Percentiles rank a stretch among this genome's conserved stretches.
Conservation (phyloP, 129 eudicot species). For the Pittosporum tobira region DNA sequence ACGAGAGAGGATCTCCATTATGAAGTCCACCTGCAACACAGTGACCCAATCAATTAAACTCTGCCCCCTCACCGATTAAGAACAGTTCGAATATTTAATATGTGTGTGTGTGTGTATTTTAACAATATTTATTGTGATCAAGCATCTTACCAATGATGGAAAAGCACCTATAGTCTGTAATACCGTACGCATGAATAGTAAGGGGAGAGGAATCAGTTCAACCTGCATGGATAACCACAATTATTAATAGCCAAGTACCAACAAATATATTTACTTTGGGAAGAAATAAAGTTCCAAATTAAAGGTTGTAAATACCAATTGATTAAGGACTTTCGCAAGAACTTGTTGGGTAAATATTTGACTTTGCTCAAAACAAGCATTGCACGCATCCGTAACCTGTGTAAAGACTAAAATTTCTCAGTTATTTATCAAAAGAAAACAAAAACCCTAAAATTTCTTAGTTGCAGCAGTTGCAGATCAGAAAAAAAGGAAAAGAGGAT, state of each 20-base stretch:
- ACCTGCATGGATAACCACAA: slow-evolving; percentile 45
- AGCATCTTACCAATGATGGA: slow-evolving; percentile 69
- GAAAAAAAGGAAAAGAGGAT: background rate
- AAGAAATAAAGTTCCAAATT: background rate
- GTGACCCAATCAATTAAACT: slow-evolving; percentile 12
- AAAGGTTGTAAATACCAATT: slow-evolving; percentile 53
- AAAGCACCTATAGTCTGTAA: slow-evolving; percentile 89
- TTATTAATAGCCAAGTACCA: background rate
- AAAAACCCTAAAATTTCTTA: slow-evolving; percentile 5
- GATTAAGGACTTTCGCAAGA: slow-evolving; percentile 89
- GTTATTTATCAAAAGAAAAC: too few relatives aligned
- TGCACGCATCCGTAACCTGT: slow-evolving; percentile 98
- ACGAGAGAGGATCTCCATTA: slow-evolving; percentile 91
- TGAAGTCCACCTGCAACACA: slow-evolving; percentile 73
- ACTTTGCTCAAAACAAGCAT: slow-evolving; percentile 84
- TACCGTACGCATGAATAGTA: slow-evolving; percentile 94
- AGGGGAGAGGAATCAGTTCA: slow-evolving; percentile 96
- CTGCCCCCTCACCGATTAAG: background rate
- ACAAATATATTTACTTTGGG: background rate
- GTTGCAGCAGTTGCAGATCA: slow-evolving; percentile 12
- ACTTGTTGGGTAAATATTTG: slow-evolving; percentile 94
- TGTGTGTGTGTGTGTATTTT: too few relatives aligned
- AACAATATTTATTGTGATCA: background rate
- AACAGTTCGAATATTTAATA: too few relatives aligned
- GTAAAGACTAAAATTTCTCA: slow-evolving; percentile 5